A percentile compares a stretch with the other conserved stretches of the same genome.
phyloP scores from a whole-genome alignment of 768 basidiomycete genomes.

The Tricholomella constricta region DNA sequence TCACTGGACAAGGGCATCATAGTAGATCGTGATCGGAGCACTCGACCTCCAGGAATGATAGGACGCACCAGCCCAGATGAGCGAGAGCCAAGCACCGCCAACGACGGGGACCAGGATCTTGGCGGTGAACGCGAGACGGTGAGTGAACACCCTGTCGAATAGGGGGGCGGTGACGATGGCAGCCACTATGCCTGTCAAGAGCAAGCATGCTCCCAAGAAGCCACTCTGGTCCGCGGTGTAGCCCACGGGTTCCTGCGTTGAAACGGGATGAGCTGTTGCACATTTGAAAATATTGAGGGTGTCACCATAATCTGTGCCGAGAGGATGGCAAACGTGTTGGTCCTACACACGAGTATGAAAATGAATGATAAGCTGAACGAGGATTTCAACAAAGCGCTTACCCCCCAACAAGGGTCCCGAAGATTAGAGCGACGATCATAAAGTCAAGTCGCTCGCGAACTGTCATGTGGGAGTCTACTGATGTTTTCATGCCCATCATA shows the following conservation, averaged over 20 bases:
- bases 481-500: constrained; percentile 45
- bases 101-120: constrained; percentile 66
- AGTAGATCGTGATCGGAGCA: neutral
- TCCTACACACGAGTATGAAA: constrained; percentile 32
- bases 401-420: constrained; percentile 68
- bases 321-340: constrained; percentile 66
- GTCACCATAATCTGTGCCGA: constrained; percentile 69
- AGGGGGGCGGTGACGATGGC: constrained; percentile 71
- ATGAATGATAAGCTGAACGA: neutral
- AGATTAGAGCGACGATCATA: constrained; percentile 54
- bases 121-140: constrained; percentile 60
- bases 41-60: neutral
- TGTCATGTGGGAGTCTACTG: constrained; percentile 58
- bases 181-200: constrained; percentile 70
- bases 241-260: constrained; percentile 63
- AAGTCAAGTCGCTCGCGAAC: constrained; percentile 72
- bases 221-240: constrained; percentile 70
- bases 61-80: constrained; percentile 78
- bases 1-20: constrained; percentile 44
- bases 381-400: constrained; percentile 30
- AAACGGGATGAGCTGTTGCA: neutral
- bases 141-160: constrained; percentile 82
- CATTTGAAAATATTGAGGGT: constrained; percentile 3
- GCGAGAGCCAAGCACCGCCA: constrained; percentile 63
- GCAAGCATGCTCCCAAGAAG: constrained; percentile 65